phyloP scores from a whole-genome alignment of 208 protist genomes.

The Blastocrithidia nonstop region DNA sequence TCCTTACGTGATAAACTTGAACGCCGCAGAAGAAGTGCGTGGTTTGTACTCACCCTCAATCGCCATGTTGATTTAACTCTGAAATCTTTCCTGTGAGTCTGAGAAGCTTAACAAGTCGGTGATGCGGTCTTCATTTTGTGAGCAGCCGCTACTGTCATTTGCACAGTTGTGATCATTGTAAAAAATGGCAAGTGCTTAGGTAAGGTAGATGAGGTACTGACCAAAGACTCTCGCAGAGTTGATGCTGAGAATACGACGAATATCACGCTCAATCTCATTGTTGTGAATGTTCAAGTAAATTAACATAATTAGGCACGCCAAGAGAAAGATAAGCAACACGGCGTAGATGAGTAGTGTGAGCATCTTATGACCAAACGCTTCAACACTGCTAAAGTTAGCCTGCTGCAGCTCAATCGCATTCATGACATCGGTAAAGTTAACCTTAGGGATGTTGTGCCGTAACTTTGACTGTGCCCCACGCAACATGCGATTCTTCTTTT shows the following conservation, averaged over 20 bases:
- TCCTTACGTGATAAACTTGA: too few relatives aligned
- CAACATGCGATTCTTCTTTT: slow-evolving; percentile 11
- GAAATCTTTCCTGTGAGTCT: too few relatives aligned
- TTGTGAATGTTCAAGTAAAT: neutral
- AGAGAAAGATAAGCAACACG: neutral
- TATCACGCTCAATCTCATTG: neutral
- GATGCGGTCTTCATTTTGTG: too few relatives aligned
- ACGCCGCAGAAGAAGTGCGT: too few relatives aligned
- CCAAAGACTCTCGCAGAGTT: neutral
- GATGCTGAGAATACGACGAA: neutral
- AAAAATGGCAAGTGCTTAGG: neutral
- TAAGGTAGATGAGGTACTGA: neutral
- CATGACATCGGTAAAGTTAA: neutral
- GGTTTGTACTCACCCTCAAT: too few relatives aligned
- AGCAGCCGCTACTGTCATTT: too few relatives aligned
- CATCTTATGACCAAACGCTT: neutral
- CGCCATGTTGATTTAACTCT: too few relatives aligned
- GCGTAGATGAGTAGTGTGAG: neutral
- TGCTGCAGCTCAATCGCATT: neutral
- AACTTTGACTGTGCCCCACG: neutral
- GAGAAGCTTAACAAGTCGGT: too few relatives aligned
- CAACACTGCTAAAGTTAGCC: neutral
- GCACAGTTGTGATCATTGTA: neutral
- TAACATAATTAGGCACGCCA: neutral
- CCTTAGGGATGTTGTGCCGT: neutral